These are phyloP conservation scores for Kluyveromyces wickerhamii DNA, from an alignment of 805 yeast genomes.

Conservation along the genomic window DNA sequence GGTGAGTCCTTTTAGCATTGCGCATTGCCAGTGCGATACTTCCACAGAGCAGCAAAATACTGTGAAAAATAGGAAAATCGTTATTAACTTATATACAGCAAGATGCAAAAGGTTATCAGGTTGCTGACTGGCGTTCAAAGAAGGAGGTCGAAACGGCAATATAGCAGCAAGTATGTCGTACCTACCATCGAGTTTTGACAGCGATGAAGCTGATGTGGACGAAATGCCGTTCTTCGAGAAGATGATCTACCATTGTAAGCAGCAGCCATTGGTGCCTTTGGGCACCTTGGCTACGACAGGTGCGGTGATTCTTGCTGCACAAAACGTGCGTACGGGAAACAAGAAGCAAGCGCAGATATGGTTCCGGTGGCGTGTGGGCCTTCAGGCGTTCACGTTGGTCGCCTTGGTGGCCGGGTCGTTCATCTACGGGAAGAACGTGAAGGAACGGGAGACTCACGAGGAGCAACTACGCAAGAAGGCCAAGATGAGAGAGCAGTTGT, in stretches of 20 bases:
- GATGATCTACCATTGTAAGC: constrained; percentile 55
- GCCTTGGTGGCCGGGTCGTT: constrained; percentile 79
- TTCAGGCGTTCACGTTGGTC: constrained; percentile 75
- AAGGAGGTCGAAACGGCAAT: no score
- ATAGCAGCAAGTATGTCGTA: constrained; percentile 6
- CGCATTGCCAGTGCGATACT: no score
- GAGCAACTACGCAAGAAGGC: constrained; percentile 71
- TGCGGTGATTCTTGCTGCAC: constrained; percentile 74
- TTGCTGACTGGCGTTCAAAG: no score
- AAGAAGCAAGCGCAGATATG: constrained; percentile 70
- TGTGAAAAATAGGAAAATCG: no score
- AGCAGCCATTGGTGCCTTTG: constrained; percentile 84
- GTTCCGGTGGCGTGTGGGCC: constrained; percentile 83
- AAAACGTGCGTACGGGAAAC: constrained; percentile 65
- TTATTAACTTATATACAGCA: no score
- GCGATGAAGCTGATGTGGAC: constrained; percentile 19
- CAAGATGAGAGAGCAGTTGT: constrained; percentile 69
- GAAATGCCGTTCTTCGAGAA: constrained; percentile 45
- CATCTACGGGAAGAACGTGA: constrained; percentile 48
- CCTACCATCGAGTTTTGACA: constrained; percentile 31
- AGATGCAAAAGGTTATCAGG: no score
- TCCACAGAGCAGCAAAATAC: no score
- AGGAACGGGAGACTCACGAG: constrained; percentile 46
- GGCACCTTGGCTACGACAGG: constrained; percentile 74
- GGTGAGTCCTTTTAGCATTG: no score